Evolutionary conservation across 2,329 filamentous ascomycete genomes (phyloP).

Genomic region (Claviceps humidiphila): DNA sequence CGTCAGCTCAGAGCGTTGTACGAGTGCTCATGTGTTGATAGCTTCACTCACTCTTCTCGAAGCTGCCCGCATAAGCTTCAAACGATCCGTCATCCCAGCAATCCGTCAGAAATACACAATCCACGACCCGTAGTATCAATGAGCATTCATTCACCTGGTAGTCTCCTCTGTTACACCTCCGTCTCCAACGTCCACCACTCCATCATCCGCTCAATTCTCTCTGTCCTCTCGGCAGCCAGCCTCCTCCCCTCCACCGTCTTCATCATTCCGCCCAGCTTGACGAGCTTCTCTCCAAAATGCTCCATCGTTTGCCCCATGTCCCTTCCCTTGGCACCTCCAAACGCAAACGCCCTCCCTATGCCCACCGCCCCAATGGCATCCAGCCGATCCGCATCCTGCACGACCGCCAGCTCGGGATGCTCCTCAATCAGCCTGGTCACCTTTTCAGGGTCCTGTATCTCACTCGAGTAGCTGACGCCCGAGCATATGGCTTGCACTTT

Average conservation of each 20-base stretch:
- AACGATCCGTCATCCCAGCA: too few relatives aligned
- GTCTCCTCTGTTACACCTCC: conserved; percentile 2
- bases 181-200: conserved; percentile 47
- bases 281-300: conserved; percentile 67
- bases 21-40: too few relatives aligned
- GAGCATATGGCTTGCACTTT: conserved; percentile 60
- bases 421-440: conserved; percentile 47
- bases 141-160: too few relatives aligned
- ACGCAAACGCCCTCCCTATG: conserved; percentile 53
- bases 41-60: too few relatives aligned
- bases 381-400: conserved; percentile 87
- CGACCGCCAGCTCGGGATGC: conserved; percentile 54
- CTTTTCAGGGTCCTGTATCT: conserved; percentile 49
- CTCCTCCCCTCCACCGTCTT: conserved; percentile 44
- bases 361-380: conserved; percentile 84
- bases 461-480: conserved; percentile 66
- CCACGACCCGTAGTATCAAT: too few relatives aligned
- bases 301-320: conserved; percentile 52
- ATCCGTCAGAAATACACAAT: too few relatives aligned
- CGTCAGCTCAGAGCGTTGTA: too few relatives aligned
- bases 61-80: too few relatives aligned
- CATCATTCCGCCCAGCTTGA: conserved; percentile 51
- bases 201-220: conserved; percentile 38
- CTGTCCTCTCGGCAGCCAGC: conserved; percentile 40
- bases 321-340: conserved; percentile 49